Base-by-base conservation (phyloP, 225 moss, liverwort and hornwort genomes). In the Climacium dendroides region DNA sequence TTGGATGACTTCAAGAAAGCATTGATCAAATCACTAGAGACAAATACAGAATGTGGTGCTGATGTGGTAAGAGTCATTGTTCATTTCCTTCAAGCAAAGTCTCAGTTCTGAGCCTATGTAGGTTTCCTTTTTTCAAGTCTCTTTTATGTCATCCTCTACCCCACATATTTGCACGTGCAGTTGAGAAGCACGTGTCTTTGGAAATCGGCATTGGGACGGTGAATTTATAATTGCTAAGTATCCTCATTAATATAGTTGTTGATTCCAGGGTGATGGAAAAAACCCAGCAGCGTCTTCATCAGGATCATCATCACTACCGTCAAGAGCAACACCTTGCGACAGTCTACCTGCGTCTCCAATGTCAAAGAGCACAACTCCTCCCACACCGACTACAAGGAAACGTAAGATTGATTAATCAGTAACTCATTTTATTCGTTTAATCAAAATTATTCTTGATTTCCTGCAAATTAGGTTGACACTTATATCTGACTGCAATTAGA, bases 1-100 rank as follows among this genome's bases (percentile, higher is more conserved):
- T 89, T 93, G 84, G 86, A 92, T 22, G 87, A 88, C 10, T 93
- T 93, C 87, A 93, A 93, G 84, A 90, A 82, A 50, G 86, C 89
- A 37, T 78, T 92, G 85, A 74, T 89, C 43, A 89, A 89, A 89
- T 88, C 92, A 9, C 47, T 90, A 55, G 87, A 90, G 37, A 35
- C 80, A 61, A 87, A 67, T 57, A 75, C 82, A 43, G 81, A 88
- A 79, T 89, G 87, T 72, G 87, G 26, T 26, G 89, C 24, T 19
- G 55, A 75, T 39, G 48, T 3, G 64, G 92, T 92, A 86, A 80
- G 85, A 61, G 25, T 9, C 19, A 82, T 28, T 17, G 10, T 47
- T 82, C 55, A 29, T n/a, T 35, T 53, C 28, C 62, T 78, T 69
- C 55, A 25, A 47, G 50, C 48, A 29, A 30, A 14, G 12, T 53